Evolutionary conservation across 306 rosid species (phyloP).

Genomic region (Dryas drummondii): DNA sequence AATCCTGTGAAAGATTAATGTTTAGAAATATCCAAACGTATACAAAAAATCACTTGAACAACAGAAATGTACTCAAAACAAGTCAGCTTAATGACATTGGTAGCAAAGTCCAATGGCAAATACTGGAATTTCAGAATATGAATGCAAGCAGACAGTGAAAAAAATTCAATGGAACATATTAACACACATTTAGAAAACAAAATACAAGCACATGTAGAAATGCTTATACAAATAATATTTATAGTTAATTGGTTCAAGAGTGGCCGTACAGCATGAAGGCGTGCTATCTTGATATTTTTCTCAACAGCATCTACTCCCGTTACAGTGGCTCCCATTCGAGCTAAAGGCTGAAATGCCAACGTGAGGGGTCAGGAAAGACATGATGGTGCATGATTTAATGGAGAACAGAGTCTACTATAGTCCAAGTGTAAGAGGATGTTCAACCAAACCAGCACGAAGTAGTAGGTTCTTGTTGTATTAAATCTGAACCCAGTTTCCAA

Average conservation of each 20-base stretch:
- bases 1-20: constrained; percentile 45
- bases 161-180: background rate
- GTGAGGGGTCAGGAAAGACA: background rate
- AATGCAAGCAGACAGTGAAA: no score
- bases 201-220: background rate
- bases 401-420: no score
- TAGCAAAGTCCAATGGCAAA: no score
- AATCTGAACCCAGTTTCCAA: background rate
- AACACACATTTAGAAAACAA: background rate
- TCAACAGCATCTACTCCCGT: constrained; percentile 84
- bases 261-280: constrained; percentile 79
- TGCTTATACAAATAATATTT: background rate
- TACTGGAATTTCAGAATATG: no score
- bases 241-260: constrained; percentile 1
- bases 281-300: constrained; percentile 86
- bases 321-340: constrained; percentile 90
- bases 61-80: background rate
- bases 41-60: background rate
- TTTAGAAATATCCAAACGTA: constrained; percentile 16
- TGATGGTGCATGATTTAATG: background rate
- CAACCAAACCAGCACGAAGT: no score
- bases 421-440: no score
- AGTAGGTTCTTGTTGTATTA: no score
- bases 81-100: no score
- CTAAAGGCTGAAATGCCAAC: constrained; percentile 58